phyloP scores from a whole-genome alignment of 2,329 filamentous ascomycete species.

The Hymenoscyphus salicellus region DNA sequence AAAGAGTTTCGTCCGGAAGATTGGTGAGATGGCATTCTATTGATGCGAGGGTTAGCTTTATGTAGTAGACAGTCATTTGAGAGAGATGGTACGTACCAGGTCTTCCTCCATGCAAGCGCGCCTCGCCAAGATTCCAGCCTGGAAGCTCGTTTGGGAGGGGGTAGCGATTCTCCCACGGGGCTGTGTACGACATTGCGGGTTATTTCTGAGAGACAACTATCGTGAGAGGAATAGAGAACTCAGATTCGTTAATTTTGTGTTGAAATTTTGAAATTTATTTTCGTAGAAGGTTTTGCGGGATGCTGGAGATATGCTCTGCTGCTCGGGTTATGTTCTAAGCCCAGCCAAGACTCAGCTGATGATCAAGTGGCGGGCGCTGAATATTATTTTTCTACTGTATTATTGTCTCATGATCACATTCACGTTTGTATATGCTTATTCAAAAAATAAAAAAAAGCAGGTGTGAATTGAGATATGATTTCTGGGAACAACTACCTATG shows the following conservation, averaged over 20 bases:
- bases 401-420: too few species aligned
- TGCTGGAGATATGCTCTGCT: not conserved
- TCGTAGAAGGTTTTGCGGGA: too few species aligned
- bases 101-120: not conserved
- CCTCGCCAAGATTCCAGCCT: not conserved
- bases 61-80: not conserved
- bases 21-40: not conserved
- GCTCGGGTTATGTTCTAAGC: not conserved
- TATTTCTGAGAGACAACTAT: not conserved
- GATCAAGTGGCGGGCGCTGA: not conserved
- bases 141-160: not conserved
- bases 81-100: not conserved
- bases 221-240: not conserved
- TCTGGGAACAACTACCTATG: too few species aligned
- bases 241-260: too few species aligned
- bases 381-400: too few species aligned
- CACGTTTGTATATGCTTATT: too few species aligned
- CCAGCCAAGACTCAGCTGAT: not conserved
- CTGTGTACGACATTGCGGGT: not conserved
- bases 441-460: too few species aligned
- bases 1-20: not conserved
- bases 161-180: not conserved
- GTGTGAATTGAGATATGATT: too few species aligned
- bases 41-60: not conserved
- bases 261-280: too few species aligned